phyloP scores from a whole-genome alignment of 2,329 filamentous ascomycete genomes.

The Zarea fungicola region DNA sequence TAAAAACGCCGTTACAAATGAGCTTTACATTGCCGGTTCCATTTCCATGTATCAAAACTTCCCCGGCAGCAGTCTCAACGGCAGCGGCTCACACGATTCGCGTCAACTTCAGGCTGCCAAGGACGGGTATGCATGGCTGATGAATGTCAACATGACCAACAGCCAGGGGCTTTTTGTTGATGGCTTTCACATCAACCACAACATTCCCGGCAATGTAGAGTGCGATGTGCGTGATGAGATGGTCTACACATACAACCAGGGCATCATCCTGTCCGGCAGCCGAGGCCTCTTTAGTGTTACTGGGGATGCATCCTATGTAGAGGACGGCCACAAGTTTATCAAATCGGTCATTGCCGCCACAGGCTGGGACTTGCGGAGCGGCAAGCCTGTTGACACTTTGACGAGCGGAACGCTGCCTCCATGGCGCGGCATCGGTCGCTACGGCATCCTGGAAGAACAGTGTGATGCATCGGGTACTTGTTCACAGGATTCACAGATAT shows the following conservation, averaged over 20 bases:
- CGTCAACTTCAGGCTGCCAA: constrained; percentile 68
- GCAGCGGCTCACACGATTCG: constrained; percentile 59
- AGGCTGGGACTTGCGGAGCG: constrained; percentile 57
- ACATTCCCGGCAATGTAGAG: constrained; percentile 58
- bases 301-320: constrained; percentile 63
- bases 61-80: constrained; percentile 71
- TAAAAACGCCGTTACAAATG: constrained; percentile 95
- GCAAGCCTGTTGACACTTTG: constrained; percentile 38
- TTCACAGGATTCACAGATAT: constrained; percentile 79
- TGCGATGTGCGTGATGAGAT: constrained; percentile 82
- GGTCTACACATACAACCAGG: constrained; percentile 96
- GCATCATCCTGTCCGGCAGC: constrained; percentile 77
- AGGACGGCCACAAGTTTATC: constrained; percentile 75
- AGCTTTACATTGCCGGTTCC: constrained; percentile 80
- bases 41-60: constrained; percentile 87
- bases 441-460: constrained; percentile 75
- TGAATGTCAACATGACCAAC: constrained; percentile 75
- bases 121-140: constrained; percentile 77
- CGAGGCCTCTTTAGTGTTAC: constrained; percentile 77
- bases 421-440: constrained; percentile 73
- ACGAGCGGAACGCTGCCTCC: constrained; percentile 35
- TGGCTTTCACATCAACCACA: constrained; percentile 74
- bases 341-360: constrained; percentile 70
- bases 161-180: constrained; percentile 70
- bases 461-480: constrained; percentile 73